A percentile compares a stretch with the other conserved stretches of the same genome.
These are phyloP conservation scores for Ascochyta viciae-villosae DNA, from an alignment of 2,329 filamentous ascomycete species.

Conservation along the genomic window DNA sequence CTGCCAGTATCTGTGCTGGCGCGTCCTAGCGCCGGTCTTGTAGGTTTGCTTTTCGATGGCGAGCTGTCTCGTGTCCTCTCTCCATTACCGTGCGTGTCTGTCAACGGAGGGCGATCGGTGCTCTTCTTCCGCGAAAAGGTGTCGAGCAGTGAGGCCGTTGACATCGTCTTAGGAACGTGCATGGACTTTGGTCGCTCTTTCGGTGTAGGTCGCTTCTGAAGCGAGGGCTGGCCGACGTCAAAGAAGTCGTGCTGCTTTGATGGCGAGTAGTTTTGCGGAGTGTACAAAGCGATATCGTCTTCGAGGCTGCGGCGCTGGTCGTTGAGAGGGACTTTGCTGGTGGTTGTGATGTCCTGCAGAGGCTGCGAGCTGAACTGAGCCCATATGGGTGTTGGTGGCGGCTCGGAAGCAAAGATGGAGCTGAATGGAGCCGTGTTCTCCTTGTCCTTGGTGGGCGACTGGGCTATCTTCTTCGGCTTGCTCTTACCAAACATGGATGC, in stretches of 20 bases:
- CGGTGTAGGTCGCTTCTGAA: slow-evolving; percentile 39
- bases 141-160: slow-evolving; percentile 51
- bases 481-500: slow-evolving; percentile 75
- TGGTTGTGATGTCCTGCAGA: slow-evolving; percentile 40
- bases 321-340: slow-evolving; percentile 54
- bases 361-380: slow-evolving; percentile 69
- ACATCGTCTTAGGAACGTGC: slow-evolving; percentile 52
- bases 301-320: slow-evolving; percentile 55
- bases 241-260: slow-evolving; percentile 69
- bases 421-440: slow-evolving; percentile 76
- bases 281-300: slow-evolving; percentile 66
- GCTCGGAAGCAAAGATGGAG: slow-evolving; percentile 44
- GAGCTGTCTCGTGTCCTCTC: slow-evolving; percentile 33
- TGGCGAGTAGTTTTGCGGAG: slow-evolving; percentile 65
- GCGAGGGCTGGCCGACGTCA: slow-evolving; percentile 57
- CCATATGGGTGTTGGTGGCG: slow-evolving; percentile 74
- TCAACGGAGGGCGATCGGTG: slow-evolving; percentile 42
- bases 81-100: slow-evolving; percentile 45
- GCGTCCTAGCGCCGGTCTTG: slow-evolving; percentile 33
- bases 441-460: slow-evolving; percentile 65
- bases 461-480: slow-evolving; percentile 68
- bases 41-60: slow-evolving; percentile 26
- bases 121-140: slow-evolving; percentile 49
- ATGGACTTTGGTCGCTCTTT: slow-evolving; percentile 62
- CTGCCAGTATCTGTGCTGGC: slow-evolving; percentile 39